A percentile compares a stretch with the other conserved stretches of the same genome.
phyloP scores from a whole-genome alignment of 2,329 filamentous ascomycete genomes.

The Arachnomyces sp. region DNA sequence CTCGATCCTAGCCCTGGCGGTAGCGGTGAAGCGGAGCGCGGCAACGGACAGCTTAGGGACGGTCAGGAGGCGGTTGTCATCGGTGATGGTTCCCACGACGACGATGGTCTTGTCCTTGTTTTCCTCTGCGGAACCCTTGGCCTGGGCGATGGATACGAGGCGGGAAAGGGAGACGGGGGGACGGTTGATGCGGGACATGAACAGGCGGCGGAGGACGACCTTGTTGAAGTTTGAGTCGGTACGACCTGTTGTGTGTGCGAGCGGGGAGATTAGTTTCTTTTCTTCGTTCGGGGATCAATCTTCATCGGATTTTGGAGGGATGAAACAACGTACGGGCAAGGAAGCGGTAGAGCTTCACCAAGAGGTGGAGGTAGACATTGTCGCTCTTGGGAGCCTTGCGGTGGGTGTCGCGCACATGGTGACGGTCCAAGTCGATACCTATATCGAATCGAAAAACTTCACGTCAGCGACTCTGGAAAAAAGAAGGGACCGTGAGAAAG shows the following conservation, averaged over 20 bases:
- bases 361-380: constrained; percentile 93
- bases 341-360: constrained; percentile 98
- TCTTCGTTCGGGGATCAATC: constrained; percentile 10
- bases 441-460: constrained; percentile 3
- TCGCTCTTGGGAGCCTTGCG: constrained; percentile 95
- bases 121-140: constrained; percentile 43
- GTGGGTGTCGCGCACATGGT: constrained; percentile 62
- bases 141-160: constrained; percentile 58
- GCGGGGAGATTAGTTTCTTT: constrained; percentile 7
- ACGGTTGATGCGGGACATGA: constrained; percentile 98
- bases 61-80: constrained; percentile 88
- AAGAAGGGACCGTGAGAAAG: constrained; percentile 1
- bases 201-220: constrained; percentile 91
- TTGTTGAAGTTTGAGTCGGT: constrained; percentile 99
- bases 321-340: constrained; percentile 67
- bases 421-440: constrained; percentile 54
- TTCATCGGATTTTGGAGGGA: constrained; percentile 7
- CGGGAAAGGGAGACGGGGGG: constrained; percentile 90
- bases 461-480: background rate
- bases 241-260: constrained; percentile 56
- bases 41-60: constrained; percentile 90
- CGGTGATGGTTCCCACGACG: constrained; percentile 89
- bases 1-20: constrained; percentile 84
- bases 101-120: constrained; percentile 72
- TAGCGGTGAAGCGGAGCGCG: constrained; percentile 92